These are phyloP conservation scores for Xylaria intraflava DNA, from an alignment of 495 filamentous ascomycete genomes.

Conservation along the genomic window DNA sequence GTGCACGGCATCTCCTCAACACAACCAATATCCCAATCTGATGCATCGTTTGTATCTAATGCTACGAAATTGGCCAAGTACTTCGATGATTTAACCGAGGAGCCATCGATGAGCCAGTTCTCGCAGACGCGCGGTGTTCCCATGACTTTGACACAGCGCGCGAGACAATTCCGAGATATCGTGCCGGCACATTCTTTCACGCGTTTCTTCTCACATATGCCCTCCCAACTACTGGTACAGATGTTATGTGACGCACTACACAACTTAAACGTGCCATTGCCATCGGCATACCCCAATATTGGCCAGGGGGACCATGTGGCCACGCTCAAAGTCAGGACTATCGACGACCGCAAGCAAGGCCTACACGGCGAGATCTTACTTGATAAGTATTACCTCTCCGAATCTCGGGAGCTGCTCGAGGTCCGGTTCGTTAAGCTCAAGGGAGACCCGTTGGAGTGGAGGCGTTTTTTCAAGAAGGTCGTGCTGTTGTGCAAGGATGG, in stretches of 20 bases:
- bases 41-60: constrained; percentile 22
- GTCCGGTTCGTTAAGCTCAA: constrained; percentile 90
- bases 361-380: constrained; percentile 80
- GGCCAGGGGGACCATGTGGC: constrained; percentile 44
- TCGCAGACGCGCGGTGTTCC: constrained; percentile 73
- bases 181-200: constrained; percentile 71
- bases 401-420: constrained; percentile 60
- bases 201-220: constrained; percentile 82
- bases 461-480: constrained; percentile 92
- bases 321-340: constrained; percentile 63
- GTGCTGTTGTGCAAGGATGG: constrained; percentile 77
- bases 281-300: constrained; percentile 32
- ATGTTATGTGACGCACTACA: constrained; percentile 76
- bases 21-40: constrained; percentile 38
- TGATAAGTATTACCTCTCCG: constrained; percentile 53
- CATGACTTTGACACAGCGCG: constrained; percentile 74
- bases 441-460: constrained; percentile 95
- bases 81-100: constrained; percentile 66
- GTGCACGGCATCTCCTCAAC: constrained; percentile 51
- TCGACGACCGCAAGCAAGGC: constrained; percentile 72
- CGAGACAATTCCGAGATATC: constrained; percentile 82
- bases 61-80: constrained; percentile 33
- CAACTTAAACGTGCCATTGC: constrained; percentile 70
- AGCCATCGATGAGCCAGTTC: constrained; percentile 92
- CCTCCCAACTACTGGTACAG: constrained; percentile 69